Evolutionary conservation across 108 stramenopile genomes (phyloP).

Genomic region (Nitzschia sp.): DNA sequence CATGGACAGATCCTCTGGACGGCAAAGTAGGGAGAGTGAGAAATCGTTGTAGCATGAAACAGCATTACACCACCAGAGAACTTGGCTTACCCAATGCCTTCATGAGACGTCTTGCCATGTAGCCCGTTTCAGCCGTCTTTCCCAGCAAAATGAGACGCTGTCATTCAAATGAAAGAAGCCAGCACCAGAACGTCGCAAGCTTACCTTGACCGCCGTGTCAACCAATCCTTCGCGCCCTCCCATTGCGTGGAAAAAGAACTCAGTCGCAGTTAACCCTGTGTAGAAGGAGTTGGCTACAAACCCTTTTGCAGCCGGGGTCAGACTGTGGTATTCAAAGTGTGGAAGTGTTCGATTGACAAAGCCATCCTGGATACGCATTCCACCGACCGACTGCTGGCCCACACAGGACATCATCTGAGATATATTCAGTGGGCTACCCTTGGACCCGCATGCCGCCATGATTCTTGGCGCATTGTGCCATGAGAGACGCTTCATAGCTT

Average conservation of each 20-base stretch:
- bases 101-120: conserved; percentile 98
- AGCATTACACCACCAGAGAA: no score
- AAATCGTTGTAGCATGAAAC: no score
- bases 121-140: conserved; percentile 99
- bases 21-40: no score
- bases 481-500: conserved; percentile 86
- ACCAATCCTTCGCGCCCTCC: conserved; percentile 98
- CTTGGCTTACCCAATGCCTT: conserved; percentile 98
- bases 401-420: conserved; percentile 99
- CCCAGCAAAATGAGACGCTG: no score
- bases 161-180: no score
- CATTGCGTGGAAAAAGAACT: conserved; percentile 99
- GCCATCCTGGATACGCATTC: conserved; percentile 98
- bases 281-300: conserved; percentile 99
- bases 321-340: conserved; percentile 98
- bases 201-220: conserved; percentile 99
- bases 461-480: conserved; percentile 97
- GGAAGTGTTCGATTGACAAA: conserved; percentile 97
- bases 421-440: conserved; percentile 98
- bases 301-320: conserved; percentile 96
- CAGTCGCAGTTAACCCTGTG: conserved; percentile 95
- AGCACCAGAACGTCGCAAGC: no score
- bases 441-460: conserved; percentile 96
- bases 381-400: conserved; percentile 99
- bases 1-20: conserved; percentile 95